phyloP scores from a whole-genome alignment of 2,329 filamentous ascomycete genomes.

The Colletotrichum higginsianum region DNA sequence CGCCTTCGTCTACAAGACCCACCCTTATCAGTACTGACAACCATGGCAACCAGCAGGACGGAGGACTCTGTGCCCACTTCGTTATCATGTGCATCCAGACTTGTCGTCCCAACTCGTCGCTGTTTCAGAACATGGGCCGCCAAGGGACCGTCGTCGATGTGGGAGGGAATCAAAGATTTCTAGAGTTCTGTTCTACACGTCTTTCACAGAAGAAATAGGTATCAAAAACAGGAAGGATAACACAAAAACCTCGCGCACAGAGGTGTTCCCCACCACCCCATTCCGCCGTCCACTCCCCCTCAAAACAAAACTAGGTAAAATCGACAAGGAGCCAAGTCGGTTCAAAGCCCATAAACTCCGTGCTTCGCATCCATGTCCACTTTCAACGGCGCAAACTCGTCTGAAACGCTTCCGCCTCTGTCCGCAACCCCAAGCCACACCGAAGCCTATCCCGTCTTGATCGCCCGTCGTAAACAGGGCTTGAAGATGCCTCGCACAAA shows the following conservation, averaged over 20 bases:
- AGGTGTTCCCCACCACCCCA: too few species aligned
- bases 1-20: too few species aligned
- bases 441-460: slow-evolving; percentile 4
- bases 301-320: background rate
- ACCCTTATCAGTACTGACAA: too few species aligned
- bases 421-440: slow-evolving; percentile 16
- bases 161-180: background rate
- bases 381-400: slow-evolving; percentile 26
- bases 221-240: slow-evolving; percentile 30
- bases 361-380: slow-evolving; percentile 12
- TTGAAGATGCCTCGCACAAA: background rate
- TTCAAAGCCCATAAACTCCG: slow-evolving; percentile 21
- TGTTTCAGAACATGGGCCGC: slow-evolving; percentile 17
- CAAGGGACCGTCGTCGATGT: background rate
- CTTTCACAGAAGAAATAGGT: slow-evolving; percentile 17
- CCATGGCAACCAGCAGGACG: too few species aligned
- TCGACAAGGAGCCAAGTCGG: background rate
- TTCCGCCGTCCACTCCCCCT: background rate
- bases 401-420: slow-evolving; percentile 35
- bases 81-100: background rate
- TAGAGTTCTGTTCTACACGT: slow-evolving; percentile 30
- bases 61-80: background rate
- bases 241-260: background rate
- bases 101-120: background rate
- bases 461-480: background rate